Evolutionary conservation across 352 stramenopile species (phyloP), one percentile per base, ranked within the genome.

Genomic region (Phytophthora cactorum): DNA sequence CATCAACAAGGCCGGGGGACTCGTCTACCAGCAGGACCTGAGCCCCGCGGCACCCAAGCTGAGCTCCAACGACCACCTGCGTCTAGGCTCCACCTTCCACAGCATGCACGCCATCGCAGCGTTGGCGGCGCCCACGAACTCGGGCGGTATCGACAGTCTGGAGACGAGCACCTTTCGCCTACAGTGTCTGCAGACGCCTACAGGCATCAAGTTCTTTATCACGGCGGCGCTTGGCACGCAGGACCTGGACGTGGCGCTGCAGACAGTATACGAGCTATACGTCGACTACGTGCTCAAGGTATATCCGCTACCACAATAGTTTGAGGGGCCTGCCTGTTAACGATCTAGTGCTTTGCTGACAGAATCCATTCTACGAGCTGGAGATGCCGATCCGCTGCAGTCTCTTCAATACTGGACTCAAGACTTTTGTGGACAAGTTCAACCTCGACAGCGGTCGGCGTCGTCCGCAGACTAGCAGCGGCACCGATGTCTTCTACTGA

Each of bases 261-360:
- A 83, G 55, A 86, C 82, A 4, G 91, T 98, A 29, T 98, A 98
- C 74, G 92, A 98, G 59, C 70, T 98, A n/a, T 98, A 97, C 72
- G 84, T 97, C 38, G 94, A 98, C 84, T 98, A 96, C 60, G 94
- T 98, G 60, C 91, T 98, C 64, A 98, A 98, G 89, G 90, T 94
- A 66, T 5, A 52, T 34, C 14, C 8, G 38, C 41, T 15, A 41
- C 36, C 3, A n/a, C 25, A 28, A 5, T 28, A 5, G 3, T 29
- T 25, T 54, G n/a, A 28, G 45, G 44, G 17, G 10, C n/a, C 15
- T 46, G 10, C 12, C 9, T 47, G 7, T n/a, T 50, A 44, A 43
- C 8, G 47, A 32, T 28, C 1, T 56, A 51, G 39, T 39, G 11
- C 5, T 63, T 25, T 46, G 17, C 31, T 54, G 15, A 14, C 38